Conservation (phyloP, 306 rosid species). For the Carpinus viminea region DNA sequence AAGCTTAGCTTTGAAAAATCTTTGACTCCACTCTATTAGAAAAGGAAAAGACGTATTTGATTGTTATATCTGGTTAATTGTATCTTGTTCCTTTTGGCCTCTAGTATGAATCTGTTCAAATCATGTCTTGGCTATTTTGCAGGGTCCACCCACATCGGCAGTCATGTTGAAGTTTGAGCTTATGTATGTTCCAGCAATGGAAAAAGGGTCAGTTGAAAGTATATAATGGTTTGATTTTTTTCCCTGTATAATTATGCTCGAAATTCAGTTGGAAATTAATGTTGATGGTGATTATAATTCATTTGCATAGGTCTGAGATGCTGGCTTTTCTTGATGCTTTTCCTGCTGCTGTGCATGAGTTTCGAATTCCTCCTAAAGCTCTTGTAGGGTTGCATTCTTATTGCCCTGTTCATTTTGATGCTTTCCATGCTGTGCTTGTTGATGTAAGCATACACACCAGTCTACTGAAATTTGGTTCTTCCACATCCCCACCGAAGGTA, state of each 20-base stretch:
- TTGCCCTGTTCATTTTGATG: constrained; percentile 65
- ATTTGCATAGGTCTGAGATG: constrained; percentile 42
- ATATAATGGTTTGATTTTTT: constrained; percentile 13
- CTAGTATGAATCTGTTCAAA: not conserved
- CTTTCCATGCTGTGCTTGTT: constrained; percentile 60
- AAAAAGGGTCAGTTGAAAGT: constrained; percentile 58
- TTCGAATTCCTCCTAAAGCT: constrained; percentile 63
- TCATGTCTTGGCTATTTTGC: constrained; percentile 28
- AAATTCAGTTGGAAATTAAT: constrained; percentile 31
- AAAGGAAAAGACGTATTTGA: not conserved
- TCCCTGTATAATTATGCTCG: not conserved
- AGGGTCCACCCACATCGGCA: constrained; percentile 69
- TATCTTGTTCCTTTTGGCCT: not conserved
- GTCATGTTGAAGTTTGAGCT: constrained; percentile 93
- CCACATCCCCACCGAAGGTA: constrained; percentile 40
- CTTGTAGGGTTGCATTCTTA: constrained; percentile 64
- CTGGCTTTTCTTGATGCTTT: constrained; percentile 49
- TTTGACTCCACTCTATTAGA: not conserved
- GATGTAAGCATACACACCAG: constrained; percentile 56
- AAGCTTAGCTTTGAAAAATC: not conserved
- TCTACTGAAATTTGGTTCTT: constrained; percentile 48
- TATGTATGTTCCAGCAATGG: constrained; percentile 63
- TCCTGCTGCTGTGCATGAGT: constrained; percentile 60
- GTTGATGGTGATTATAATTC: constrained; percentile 33
- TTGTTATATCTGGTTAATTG: not conserved